Conservation (phyloP, 768 basidiomycete genomes). For the Russula vinacea region DNA sequence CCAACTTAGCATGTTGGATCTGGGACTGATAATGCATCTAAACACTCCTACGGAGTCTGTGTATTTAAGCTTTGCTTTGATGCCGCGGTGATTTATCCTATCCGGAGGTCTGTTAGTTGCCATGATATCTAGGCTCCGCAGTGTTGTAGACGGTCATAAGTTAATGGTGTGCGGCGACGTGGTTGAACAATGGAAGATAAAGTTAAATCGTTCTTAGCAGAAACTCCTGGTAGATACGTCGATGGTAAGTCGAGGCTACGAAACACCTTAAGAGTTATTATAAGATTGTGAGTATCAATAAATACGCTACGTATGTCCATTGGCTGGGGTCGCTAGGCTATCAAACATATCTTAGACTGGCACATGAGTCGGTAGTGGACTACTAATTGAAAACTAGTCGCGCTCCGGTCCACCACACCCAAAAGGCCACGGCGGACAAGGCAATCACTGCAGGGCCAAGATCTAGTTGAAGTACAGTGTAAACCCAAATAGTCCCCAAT, state of each 20-base stretch:
- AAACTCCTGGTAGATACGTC: too few relatives aligned
- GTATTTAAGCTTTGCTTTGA: too few relatives aligned
- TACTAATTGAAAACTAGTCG: slow-evolving; percentile 32
- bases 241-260: too few relatives aligned
- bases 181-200: too few relatives aligned
- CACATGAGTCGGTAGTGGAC: not conserved
- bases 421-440: slow-evolving; percentile 51
- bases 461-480: slow-evolving; percentile 66
- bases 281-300: not conserved
- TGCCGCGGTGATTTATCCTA: not conserved
- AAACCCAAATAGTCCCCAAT: slow-evolving; percentile 75
- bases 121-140: not conserved
- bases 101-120: not conserved
- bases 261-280: too few relatives aligned
- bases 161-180: not conserved
- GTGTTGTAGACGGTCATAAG: not conserved
- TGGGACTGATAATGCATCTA: not conserved
- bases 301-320: not conserved
- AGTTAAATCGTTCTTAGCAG: not conserved
- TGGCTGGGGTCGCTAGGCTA: not conserved
- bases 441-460: slow-evolving; percentile 58
- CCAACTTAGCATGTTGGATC: not conserved
- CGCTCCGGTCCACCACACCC: slow-evolving; percentile 61
- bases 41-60: too few relatives aligned
- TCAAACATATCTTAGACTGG: not conserved